Evolutionary conservation across 2,329 filamentous ascomycete species (phyloP).

Genomic region (Fusarium xyrophilum): DNA sequence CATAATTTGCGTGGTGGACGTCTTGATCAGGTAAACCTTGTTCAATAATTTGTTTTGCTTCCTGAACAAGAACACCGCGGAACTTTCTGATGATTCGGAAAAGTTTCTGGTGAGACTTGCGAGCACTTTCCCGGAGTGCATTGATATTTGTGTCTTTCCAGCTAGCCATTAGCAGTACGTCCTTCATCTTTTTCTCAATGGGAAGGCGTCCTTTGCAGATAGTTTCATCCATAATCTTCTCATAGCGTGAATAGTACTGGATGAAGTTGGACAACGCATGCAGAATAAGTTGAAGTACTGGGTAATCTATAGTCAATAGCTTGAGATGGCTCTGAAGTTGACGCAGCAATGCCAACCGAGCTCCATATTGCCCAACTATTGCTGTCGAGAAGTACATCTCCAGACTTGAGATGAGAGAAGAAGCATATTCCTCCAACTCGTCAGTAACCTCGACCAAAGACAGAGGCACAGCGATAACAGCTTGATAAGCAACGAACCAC

Average conservation of each 20-base stretch:
- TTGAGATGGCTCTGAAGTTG: conserved; percentile 71
- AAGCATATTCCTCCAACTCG: conserved; percentile 68
- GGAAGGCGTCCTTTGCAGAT: conserved; percentile 71
- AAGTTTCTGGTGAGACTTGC: conserved; percentile 87
- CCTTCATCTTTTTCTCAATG: conserved; percentile 91
- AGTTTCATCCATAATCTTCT: conserved; percentile 67
- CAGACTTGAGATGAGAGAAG: conserved; percentile 75
- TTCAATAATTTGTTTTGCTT: conserved; percentile 70
- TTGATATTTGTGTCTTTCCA: conserved; percentile 99
- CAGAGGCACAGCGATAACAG: conserved; percentile 77
- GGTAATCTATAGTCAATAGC: conserved; percentile 66
- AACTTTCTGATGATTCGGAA: conserved; percentile 94
- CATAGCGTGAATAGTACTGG: conserved; percentile 75
- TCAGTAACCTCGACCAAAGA: conserved; percentile 65
- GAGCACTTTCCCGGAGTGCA: conserved; percentile 85
- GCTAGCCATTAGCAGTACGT: conserved; percentile 90
- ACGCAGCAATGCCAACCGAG: conserved; percentile 73
- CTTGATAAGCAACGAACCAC: conserved; percentile 98
- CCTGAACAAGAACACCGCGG: conserved; percentile 76
- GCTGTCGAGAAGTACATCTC: conserved; percentile 80
- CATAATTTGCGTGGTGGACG: conserved; percentile 16
- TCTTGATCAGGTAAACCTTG: conserved; percentile 64
- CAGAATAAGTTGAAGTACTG: conserved; percentile 63
- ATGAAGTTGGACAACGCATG: conserved; percentile 79
- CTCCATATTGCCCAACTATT: conserved; percentile 79